Conservation (phyloP, 768 basidiomycete genomes). For the Mycena sanguinolenta region DNA sequence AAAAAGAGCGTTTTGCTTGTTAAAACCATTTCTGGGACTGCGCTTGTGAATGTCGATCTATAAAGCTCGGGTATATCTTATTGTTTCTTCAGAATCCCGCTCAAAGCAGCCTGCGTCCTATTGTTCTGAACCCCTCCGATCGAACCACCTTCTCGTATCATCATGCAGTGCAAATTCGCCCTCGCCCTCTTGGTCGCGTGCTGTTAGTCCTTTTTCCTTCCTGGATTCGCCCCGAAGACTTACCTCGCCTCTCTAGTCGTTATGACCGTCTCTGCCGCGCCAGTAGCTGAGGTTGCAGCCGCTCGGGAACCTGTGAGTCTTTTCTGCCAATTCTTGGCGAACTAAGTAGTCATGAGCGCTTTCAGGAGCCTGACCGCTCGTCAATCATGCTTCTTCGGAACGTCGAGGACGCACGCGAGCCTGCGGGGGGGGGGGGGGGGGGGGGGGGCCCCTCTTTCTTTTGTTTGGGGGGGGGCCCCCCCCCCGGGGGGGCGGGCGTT, state of each 20-base stretch:
- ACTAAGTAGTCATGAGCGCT: too few species aligned
- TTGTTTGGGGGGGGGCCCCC: too few species aligned
- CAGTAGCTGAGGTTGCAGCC: slow-evolving; percentile 23
- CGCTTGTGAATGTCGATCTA: slow-evolving; percentile 10
- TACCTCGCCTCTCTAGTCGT: slow-evolving; percentile 26
- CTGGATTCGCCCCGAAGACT: neutral
- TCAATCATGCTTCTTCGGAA: slow-evolving; percentile 7
- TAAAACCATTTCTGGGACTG: slow-evolving; percentile 23
- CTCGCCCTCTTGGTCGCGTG: slow-evolving; percentile 32
- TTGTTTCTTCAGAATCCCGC: slow-evolving; percentile 21
- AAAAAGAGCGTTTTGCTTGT: slow-evolving; percentile 28
- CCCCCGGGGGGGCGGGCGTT: slow-evolving; percentile 27
- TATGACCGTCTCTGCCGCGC: slow-evolving; percentile 32
- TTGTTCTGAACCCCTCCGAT: slow-evolving; percentile 20
- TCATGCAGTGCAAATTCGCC: slow-evolving; percentile 34
- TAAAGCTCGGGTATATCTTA: slow-evolving; percentile 19
- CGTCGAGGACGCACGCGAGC: slow-evolving; percentile 22
- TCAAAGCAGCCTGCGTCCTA: slow-evolving; percentile 30
- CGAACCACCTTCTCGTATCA: slow-evolving; percentile 18
- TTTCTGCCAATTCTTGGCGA: too few species aligned
- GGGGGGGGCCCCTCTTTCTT: too few species aligned
- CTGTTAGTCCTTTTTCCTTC: slow-evolving; percentile 14
- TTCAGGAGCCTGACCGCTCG: slow-evolving; percentile 14
- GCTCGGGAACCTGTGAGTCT: slow-evolving; percentile 14
- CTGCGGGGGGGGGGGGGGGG: too few species aligned